phyloP scores from a whole-genome alignment of 1,139 yeast genomes.

The Suhomyces bokatorum region DNA sequence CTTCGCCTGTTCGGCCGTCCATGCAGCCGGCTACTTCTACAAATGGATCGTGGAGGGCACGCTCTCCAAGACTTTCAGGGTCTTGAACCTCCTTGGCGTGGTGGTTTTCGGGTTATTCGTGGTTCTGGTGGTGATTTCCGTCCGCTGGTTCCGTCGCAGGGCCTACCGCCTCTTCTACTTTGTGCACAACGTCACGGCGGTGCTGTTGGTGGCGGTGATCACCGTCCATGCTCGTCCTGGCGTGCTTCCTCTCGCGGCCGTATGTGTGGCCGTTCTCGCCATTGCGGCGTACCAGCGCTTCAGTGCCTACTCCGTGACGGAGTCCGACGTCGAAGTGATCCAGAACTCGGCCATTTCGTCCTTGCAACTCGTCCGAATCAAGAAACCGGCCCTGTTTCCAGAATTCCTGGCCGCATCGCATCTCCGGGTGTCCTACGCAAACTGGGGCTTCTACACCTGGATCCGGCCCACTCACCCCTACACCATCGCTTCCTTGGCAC shows the following conservation, averaged over 20 bases:
- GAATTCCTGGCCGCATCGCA: constrained; percentile 39
- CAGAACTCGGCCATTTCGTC: constrained; percentile 19
- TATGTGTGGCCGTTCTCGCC: constrained; percentile 23
- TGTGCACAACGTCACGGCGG: constrained; percentile 34
- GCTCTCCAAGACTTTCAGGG: constrained; percentile 40
- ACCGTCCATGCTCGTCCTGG: constrained; percentile 48
- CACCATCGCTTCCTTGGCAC: constrained; percentile 25
- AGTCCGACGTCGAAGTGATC: constrained; percentile 13
- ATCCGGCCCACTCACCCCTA: constrained; percentile 43
- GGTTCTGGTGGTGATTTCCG: constrained; percentile 53
- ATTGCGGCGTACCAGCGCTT: constrained; percentile 29
- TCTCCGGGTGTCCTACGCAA: constrained; percentile 28
- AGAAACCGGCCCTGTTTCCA: constrained; percentile 27
- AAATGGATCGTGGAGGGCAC: constrained; percentile 46
- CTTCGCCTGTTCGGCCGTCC: constrained; percentile 52
- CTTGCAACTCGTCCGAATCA: constrained; percentile 28
- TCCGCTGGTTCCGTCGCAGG: constrained; percentile 33
- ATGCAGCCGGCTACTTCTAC: constrained; percentile 55
- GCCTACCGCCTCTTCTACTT: constrained; percentile 36
- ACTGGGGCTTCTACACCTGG: constrained; percentile 22
- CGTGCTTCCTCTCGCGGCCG: constrained; percentile 29
- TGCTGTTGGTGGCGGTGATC: constrained; percentile 32
- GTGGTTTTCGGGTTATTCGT: constrained; percentile 46
- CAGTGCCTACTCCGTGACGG: constrained; percentile 8
- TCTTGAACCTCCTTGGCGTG: constrained; percentile 64